Conservation (phyloP, 129 eudicot genomes). For the Flaveria robusta region DNA sequence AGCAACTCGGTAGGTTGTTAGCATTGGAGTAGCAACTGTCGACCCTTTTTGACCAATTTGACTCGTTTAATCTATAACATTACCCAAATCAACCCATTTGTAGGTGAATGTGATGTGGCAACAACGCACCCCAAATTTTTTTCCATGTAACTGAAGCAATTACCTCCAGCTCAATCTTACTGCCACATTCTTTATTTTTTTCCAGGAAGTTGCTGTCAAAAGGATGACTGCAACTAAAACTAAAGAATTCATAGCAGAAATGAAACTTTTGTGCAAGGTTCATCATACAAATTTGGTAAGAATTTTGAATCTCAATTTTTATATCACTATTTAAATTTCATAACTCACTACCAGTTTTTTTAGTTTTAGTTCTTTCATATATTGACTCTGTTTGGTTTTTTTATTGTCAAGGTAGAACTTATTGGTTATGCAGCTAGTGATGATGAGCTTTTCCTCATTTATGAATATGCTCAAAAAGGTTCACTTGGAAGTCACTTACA, state of each 20-base stretch:
- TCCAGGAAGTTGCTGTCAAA: slow-evolving; percentile 91
- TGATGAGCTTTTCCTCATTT: slow-evolving; percentile 85
- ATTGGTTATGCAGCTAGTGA: slow-evolving; percentile 86
- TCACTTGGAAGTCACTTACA: slow-evolving; percentile 83
- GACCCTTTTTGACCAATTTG: background rate
- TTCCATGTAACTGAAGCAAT: slow-evolving; percentile 11
- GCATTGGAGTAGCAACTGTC: background rate
- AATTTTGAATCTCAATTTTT: slow-evolving; percentile 20
- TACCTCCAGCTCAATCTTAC: background rate
- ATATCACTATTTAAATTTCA: slow-evolving; percentile 16
- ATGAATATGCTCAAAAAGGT: slow-evolving; percentile 94
- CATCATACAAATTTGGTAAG: slow-evolving; percentile 96
- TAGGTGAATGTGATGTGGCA: background rate
- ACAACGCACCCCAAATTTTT: background rate
- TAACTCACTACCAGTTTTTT: background rate
- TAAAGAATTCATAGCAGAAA: slow-evolving; percentile 84
- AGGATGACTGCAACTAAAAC: slow-evolving; percentile 87
- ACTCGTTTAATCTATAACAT: background rate
- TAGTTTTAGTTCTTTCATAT: background rate
- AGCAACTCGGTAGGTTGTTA: background rate
- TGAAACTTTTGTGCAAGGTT: slow-evolving; percentile 96
- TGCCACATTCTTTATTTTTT: slow-evolving; percentile 14
- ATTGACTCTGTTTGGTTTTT: slow-evolving; percentile 42
- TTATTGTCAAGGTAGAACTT: slow-evolving; percentile 87
- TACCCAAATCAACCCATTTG: background rate